These are phyloP conservation scores for Chlorella sp. DNA, from an alignment of 139 green algal genomes.

Conservation along the genomic window DNA sequence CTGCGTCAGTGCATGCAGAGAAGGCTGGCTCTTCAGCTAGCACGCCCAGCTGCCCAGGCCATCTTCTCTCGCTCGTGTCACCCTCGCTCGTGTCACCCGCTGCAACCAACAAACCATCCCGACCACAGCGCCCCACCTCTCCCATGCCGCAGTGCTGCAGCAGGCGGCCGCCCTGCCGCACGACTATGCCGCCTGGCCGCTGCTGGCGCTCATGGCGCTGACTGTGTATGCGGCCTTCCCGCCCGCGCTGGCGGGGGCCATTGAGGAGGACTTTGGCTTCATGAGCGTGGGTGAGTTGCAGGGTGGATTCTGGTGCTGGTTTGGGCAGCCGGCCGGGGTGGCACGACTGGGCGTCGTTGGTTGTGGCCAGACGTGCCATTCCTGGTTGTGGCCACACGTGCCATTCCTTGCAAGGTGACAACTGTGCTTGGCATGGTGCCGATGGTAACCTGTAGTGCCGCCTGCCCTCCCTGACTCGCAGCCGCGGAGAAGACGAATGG, in stretches of 20 bases:
- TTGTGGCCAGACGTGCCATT: no score
- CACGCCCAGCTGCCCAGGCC: not conserved
- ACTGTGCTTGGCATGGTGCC: no score
- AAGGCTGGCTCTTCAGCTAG: no score
- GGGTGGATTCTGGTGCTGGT: not conserved
- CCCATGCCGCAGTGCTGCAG: constrained; percentile 24
- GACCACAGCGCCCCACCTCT: not conserved
- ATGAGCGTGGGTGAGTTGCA: constrained; percentile 57
- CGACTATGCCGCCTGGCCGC: not conserved
- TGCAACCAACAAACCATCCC: no score
- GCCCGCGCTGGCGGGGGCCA: constrained; percentile 74
- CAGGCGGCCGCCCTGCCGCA: constrained; percentile 49
- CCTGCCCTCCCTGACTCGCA: not conserved
- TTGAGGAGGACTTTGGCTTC: constrained; percentile 73
- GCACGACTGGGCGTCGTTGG: not conserved
- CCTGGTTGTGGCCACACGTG: no score
- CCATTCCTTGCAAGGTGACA: not conserved
- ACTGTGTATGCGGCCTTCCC: constrained; percentile 71
- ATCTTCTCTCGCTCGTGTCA: not conserved
- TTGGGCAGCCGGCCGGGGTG: no score
- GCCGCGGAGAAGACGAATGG: constrained; percentile 80
- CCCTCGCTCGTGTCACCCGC: no score
- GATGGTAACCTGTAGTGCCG: no score
- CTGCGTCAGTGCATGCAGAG: not conserved
- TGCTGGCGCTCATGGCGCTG: constrained; percentile 27